Conservation (phyloP, 2,329 filamentous ascomycete genomes). For the Neofusicoccum kwambonambiense region DNA sequence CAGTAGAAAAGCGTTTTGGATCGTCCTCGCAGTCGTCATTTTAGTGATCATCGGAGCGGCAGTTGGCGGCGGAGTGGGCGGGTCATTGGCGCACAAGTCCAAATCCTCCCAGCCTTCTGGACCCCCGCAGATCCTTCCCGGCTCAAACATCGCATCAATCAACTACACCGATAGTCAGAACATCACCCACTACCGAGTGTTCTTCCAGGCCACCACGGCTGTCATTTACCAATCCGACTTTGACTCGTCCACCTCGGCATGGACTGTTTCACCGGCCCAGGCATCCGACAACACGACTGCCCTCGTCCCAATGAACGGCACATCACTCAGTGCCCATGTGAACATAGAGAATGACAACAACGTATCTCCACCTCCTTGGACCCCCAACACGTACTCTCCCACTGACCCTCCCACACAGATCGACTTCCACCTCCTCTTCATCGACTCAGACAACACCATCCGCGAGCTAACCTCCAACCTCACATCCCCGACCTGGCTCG, state of each 20-base stretch:
- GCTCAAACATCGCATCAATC: neutral
- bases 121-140: neutral
- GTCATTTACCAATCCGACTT: neutral
- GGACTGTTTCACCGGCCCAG: neutral
- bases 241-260: neutral
- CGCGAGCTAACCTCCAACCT: neutral
- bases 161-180: neutral
- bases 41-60: neutral
- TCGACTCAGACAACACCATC: constrained; percentile 1
- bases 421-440: neutral
- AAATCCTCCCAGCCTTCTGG: neutral
- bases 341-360: neutral
- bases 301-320: neutral
- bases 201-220: neutral
- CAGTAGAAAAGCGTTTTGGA: neutral
- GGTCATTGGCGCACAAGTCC: neutral
- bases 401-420: neutral
- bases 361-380: neutral
- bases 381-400: no score
- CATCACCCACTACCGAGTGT: neutral
- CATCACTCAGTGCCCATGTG: neutral
- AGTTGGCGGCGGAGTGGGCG: neutral
- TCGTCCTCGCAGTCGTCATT: neutral
- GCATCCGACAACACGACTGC: neutral
- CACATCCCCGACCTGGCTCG: neutral